These are phyloP conservation scores for Diaporthe helianthi DNA, from an alignment of 2,329 filamentous ascomycete genomes.

Conservation along the genomic window DNA sequence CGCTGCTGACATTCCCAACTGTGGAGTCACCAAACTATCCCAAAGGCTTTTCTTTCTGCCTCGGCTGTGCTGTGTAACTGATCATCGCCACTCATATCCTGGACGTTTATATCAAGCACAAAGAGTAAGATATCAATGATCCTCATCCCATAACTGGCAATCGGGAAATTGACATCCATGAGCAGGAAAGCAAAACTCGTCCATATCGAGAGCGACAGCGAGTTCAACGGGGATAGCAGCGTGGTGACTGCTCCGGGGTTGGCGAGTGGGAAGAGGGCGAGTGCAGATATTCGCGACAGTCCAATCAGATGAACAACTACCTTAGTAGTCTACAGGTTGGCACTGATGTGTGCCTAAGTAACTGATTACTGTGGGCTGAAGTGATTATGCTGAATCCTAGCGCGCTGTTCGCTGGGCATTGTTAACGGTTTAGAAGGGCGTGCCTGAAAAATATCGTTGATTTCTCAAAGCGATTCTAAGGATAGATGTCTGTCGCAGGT, in stretches of 20 bases:
- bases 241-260: neutral
- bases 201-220: constrained; percentile 15
- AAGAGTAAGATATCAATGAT: constrained; percentile 16
- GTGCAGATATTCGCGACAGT: neutral
- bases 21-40: constrained; percentile 51
- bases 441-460: neutral
- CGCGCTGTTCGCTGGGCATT: neutral
- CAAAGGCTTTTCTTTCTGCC: constrained; percentile 50
- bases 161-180: neutral
- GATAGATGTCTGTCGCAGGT: too few species aligned
- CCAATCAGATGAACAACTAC: too few species aligned
- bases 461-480: neutral
- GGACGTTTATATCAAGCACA: constrained; percentile 14
- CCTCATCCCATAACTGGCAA: neutral
- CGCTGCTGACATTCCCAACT: constrained; percentile 57
- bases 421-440: too few species aligned
- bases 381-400: neutral
- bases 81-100: constrained; percentile 10
- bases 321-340: too few species aligned
- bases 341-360: too few species aligned
- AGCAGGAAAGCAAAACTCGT: constrained; percentile 7
- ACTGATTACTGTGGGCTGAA: too few species aligned
- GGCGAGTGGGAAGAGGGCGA: neutral
- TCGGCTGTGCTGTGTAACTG: constrained; percentile 37
- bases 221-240: neutral